Evolutionary conservation across 169 alveolate species (phyloP), one percentile per base, ranked within the genome.

Genomic region (Toxoplasma gondii): DNA sequence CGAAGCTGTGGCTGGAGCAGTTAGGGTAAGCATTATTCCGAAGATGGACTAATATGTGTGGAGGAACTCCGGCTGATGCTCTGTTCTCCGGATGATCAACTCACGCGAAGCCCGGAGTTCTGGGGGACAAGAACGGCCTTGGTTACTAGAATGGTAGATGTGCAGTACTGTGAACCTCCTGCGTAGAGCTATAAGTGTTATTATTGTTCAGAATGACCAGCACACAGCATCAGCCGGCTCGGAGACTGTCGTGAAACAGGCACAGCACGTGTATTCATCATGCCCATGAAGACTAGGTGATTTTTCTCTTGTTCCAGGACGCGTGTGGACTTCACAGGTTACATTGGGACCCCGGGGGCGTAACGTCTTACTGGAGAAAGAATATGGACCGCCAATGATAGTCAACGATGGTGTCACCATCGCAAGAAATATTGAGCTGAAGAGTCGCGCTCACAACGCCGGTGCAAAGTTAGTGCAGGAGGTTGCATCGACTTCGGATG

Each of bases 261-360:
- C 58, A 49, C 58, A 49, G 58, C 12, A 12, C 4, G 12, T 49
- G 58, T 49, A 7, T 12, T 4, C 58, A 49, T 49, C 58, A 49
- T 49, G 58, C 58, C 58, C 58, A 49, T 12, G 58, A 12, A 49
- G 12, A 49, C 58, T 49, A 7, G 58, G 22, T 49, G 12, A 49
- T 49, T 12, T 49, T 49, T 49, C 12, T 4, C 58, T 49, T 12
- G 58, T 12, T 4, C 22, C 12, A 12, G 22, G 12, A 49, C 58
- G 12, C 58, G 4, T 12, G 4, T 49, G 64, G 38, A 2, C 22
- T 16, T 91, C 1, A 17, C 74, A 97, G 96, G 97, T 98, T 34
- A 98, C 99, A 0, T 96, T 98, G 81, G 99, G 99, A 16, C 99
- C 99, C 19, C 96, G 98, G 36, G 99, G 99, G 38, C 95, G 99